Conservation (phyloP, 495 filamentous ascomycete species). For the Parathielavia appendiculata region DNA sequence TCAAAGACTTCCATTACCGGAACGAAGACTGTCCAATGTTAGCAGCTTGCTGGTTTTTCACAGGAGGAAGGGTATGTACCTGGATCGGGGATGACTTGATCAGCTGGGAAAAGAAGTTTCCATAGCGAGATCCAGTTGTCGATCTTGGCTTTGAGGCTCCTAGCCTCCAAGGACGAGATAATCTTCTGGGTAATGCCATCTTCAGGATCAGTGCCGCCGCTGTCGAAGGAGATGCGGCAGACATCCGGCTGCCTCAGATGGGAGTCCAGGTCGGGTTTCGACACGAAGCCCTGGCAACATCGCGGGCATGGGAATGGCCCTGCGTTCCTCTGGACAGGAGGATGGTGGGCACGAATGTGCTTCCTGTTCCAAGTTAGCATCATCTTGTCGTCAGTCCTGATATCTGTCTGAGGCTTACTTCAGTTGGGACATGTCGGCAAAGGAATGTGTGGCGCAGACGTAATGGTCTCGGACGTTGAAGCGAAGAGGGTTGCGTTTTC, state of each 20-base stretch:
- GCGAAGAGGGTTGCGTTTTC: slow-evolving; percentile 36
- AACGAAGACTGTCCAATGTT: slow-evolving; percentile 22
- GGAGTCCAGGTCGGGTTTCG: slow-evolving; percentile 27
- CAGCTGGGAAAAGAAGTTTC: slow-evolving; percentile 29
- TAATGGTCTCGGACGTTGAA: slow-evolving; percentile 36
- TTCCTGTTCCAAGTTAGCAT: slow-evolving; percentile 20
- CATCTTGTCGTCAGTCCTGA: not conserved
- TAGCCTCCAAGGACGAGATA: slow-evolving; percentile 29
- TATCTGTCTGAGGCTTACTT: slow-evolving; percentile 22
- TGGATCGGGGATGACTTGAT: slow-evolving; percentile 24
- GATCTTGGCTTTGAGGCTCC: slow-evolving; percentile 28
- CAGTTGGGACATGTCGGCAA: slow-evolving; percentile 34
- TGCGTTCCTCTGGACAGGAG: slow-evolving; percentile 28
- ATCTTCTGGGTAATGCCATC: slow-evolving; percentile 33
- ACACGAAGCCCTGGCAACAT: slow-evolving; percentile 28
- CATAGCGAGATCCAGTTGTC: slow-evolving; percentile 32
- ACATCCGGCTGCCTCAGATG: slow-evolving; percentile 24
- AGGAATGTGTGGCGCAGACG: slow-evolving; percentile 33
- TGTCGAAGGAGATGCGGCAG: slow-evolving; percentile 25
- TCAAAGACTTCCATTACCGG: slow-evolving; percentile 34
- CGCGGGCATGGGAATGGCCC: slow-evolving; percentile 28
- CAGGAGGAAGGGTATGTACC: slow-evolving; percentile 1
- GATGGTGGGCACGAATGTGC: slow-evolving; percentile 33
- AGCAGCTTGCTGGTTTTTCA: not conserved
- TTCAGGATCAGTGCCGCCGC: slow-evolving; percentile 27